Evolutionary conservation across 2,329 filamentous ascomycete genomes (phyloP), one percentile per base, ranked within the genome.

Genomic region (Fusarium stilboides): DNA sequence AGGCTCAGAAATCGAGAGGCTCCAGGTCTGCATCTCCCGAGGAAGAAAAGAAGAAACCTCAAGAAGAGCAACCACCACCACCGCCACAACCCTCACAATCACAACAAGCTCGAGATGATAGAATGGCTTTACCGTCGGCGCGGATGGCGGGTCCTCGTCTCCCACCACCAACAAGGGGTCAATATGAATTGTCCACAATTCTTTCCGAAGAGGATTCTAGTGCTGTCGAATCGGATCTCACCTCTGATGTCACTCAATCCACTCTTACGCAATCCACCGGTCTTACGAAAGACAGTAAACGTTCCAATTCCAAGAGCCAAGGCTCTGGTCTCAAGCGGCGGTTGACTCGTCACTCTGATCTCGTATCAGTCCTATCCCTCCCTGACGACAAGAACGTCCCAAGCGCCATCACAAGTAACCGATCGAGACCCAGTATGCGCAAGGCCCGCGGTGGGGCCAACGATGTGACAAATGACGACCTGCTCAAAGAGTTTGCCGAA

Each of bases 281-380:
- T 34, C 75, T 86, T 58, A 86, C 84, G 8, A 83, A 82, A 68
- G 84, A 81, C 28, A 82, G 81, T 19, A 81, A 78, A 60, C 69
- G 81, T 66, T 86, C 81, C 65, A 73, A 68, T 52, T 53, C 66
- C 15, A 70, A 77, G 74, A 86, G 72, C 78, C 83, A 84, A 71
- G 85, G 82, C 65, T 80, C 85, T 2, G 85, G 84, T 43, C 82
- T 93, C 34, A 93, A 92, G 78, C 88, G 93, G 67, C 89, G 92
- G 62, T 86, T 97, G 39, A 97, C 94, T 6, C 97, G 93, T 62
- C 94, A 98, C 79, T 94, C 94, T 17, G 96, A 99, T 78, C 85
- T 99, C 24, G 93, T 99, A 39, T 98, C 96, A 1, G 94, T 97
- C 4, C 84, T 99, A 10, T 98, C 94, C 0, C 81, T 93, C 61